phyloP scores from a whole-genome alignment of 306 rosid species.

The Sophora flavescens region DNA sequence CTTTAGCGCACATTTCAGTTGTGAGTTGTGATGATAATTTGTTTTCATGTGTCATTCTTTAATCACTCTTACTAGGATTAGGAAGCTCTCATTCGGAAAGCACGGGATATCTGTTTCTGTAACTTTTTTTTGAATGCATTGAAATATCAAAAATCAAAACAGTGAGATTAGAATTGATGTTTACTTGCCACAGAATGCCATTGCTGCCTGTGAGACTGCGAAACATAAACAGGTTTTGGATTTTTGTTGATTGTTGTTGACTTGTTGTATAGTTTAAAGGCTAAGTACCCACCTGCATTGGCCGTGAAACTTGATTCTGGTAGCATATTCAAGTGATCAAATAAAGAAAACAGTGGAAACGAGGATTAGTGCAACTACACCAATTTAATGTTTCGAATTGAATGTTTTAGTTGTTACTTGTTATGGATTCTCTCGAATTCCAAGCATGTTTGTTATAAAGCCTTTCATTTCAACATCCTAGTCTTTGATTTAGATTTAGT shows the following conservation, averaged over 20 bases:
- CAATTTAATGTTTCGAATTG: neutral
- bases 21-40: neutral
- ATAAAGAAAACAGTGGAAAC: neutral
- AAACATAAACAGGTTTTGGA: constrained; percentile 16
- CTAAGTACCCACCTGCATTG: neutral
- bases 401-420: neutral
- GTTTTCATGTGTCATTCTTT: constrained; percentile 8
- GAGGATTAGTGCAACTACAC: neutral
- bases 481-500: constrained; percentile 19
- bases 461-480: constrained; percentile 21
- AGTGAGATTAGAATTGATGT: constrained; percentile 11
- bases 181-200: constrained; percentile 4
- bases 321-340: constrained; percentile 1
- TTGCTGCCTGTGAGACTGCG: constrained; percentile 12
- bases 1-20: neutral
- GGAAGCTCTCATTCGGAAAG: constrained; percentile 10
- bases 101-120: neutral
- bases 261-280: neutral
- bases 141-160: neutral
- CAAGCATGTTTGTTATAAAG: neutral
- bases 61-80: neutral
- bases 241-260: neutral
- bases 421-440: constrained; percentile 6
- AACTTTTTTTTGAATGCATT: constrained; percentile 25
- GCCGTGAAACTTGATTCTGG: neutral